Percentiles rank a stretch among this genome's conserved stretches.
These are phyloP conservation scores for Pisolithus albus DNA, from an alignment of 768 basidiomycete genomes.

Conservation along the genomic window DNA sequence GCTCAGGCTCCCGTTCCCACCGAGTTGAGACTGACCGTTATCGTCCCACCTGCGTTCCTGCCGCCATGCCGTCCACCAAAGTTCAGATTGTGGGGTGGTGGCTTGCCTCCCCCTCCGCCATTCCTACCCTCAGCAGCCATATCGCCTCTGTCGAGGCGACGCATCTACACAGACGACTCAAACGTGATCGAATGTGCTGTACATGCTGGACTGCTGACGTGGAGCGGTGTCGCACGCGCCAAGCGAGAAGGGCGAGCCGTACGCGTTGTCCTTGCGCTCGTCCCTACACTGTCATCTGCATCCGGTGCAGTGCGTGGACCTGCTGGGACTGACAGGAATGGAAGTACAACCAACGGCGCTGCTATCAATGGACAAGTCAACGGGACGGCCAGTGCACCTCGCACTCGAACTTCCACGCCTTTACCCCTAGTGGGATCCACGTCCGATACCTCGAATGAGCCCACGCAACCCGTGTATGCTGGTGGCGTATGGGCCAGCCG, in stretches of 20 bases:
- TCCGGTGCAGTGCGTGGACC: constrained; percentile 36
- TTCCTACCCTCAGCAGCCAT: constrained; percentile 21
- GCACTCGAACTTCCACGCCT: constrained; percentile 25
- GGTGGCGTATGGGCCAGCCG: constrained; percentile 31
- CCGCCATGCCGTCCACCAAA: constrained; percentile 47
- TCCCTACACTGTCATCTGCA: constrained; percentile 36
- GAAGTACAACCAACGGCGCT: constrained; percentile 12
- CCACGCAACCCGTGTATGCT: constrained; percentile 18
- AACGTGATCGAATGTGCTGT: constrained; percentile 63
- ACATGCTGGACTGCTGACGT: constrained; percentile 50
- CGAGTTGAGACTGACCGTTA: constrained; percentile 39
- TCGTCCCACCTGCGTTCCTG: constrained; percentile 54
- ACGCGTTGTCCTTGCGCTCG: constrained; percentile 34
- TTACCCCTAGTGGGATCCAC: constrained; percentile 16
- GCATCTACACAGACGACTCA: constrained; percentile 75
- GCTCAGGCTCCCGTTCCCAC: constrained; percentile 24
- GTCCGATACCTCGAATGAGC: constrained; percentile 17
- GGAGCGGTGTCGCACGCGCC: constrained; percentile 36
- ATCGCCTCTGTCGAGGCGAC: constrained; percentile 31
- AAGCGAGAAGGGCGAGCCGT: constrained; percentile 33
- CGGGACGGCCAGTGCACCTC: constrained; percentile 23
- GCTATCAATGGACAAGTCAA: constrained; percentile 25
- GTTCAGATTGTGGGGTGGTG: constrained; percentile 69
- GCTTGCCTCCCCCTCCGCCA: constrained; percentile 38
- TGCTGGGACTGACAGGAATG: constrained; percentile 14